phyloP scores from a whole-genome alignment of 2,329 filamentous ascomycete genomes.

The Stagonosporopsis chrysanthemi region DNA sequence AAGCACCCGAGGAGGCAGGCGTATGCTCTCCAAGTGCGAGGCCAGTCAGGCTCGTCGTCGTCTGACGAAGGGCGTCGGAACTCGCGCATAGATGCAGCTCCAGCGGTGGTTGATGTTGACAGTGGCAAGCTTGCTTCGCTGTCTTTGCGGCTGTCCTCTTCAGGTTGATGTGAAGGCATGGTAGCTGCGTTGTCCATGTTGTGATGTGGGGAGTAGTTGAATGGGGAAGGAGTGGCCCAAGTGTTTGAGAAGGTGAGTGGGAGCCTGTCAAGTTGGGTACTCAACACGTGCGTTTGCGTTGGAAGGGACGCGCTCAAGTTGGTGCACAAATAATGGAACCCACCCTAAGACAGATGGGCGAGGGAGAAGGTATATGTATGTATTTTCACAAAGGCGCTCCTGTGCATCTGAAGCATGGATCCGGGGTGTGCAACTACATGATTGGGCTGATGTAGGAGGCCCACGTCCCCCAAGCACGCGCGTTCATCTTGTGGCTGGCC shows the following conservation, averaged over 20 bases:
- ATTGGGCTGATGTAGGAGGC: constrained; percentile 30
- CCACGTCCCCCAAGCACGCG: constrained; percentile 41
- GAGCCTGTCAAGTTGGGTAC: constrained; percentile 19
- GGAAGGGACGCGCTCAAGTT: constrained; percentile 27
- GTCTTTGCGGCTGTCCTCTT: constrained; percentile 33
- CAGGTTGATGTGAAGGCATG: constrained; percentile 26
- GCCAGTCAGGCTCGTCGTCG: constrained; percentile 52
- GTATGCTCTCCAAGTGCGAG: constrained; percentile 55
- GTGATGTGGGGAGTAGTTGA: background rate
- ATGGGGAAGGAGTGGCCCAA: constrained; percentile 19
- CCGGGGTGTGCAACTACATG: constrained; percentile 27
- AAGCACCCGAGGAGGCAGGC: constrained; percentile 56
- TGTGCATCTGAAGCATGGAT: constrained; percentile 24
- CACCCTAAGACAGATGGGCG: constrained; percentile 15
- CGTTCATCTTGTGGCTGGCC: constrained; percentile 36
- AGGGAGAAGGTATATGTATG: constrained; percentile 18
- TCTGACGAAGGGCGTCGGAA: constrained; percentile 26
- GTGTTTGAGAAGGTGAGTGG: constrained; percentile 13
- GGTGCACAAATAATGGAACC: constrained; percentile 22
- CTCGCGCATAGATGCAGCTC: constrained; percentile 33
- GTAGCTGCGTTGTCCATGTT: constrained; percentile 17
- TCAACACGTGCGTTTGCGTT: constrained; percentile 27
- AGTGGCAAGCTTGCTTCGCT: constrained; percentile 33
- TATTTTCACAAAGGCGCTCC: constrained; percentile 32
- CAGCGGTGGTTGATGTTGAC: constrained; percentile 33